Percentiles rank a stretch among this genome's conserved stretches.
Conservation (phyloP, 805 yeast species). For the Tetrapisispora iriomotensis region DNA sequence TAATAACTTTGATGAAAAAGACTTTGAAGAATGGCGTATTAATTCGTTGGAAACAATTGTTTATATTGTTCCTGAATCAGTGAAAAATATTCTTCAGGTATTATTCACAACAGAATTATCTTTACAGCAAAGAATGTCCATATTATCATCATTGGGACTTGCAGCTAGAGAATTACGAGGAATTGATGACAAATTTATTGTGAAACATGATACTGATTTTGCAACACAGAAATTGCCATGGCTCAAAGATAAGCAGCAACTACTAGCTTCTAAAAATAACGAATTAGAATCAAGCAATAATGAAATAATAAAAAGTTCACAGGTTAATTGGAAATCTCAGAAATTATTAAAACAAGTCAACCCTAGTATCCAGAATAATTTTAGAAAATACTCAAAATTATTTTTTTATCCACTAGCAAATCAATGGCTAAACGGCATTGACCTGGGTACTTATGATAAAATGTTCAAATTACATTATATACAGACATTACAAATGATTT, state of each 20-base stretch:
- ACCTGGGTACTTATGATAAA: constrained; percentile 44
- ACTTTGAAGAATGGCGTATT: constrained; percentile 59
- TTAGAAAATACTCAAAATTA: constrained; percentile 31
- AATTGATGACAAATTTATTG: constrained; percentile 38
- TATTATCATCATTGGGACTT: constrained; percentile 59
- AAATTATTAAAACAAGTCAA: constrained; percentile 15
- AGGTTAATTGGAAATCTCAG: constrained; percentile 27
- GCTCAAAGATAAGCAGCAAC: too few species aligned
- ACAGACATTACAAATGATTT: constrained; percentile 36
- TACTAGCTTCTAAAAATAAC: too few species aligned
- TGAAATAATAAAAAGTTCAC: constrained; percentile 1
- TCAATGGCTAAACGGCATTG: constrained; percentile 46
- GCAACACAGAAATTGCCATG: constrained; percentile 29
- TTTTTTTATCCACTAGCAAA: constrained; percentile 47
- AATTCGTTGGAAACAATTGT: constrained; percentile 56
- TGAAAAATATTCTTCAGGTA: constrained; percentile 32
- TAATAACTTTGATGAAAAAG: constrained; percentile 45
- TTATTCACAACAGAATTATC: constrained; percentile 69
- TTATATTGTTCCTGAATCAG: constrained; percentile 40
- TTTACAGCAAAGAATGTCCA: constrained; percentile 61
- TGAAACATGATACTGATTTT: constrained; percentile 30
- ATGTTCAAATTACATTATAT: constrained; percentile 43
- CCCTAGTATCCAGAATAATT: constrained; percentile 16
- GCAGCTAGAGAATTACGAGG: constrained; percentile 69
- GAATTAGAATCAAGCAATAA: background rate